These are phyloP conservation scores for Moricandia moricandioides DNA, from an alignment of 345 rosid genomes.

Conservation along the genomic window DNA sequence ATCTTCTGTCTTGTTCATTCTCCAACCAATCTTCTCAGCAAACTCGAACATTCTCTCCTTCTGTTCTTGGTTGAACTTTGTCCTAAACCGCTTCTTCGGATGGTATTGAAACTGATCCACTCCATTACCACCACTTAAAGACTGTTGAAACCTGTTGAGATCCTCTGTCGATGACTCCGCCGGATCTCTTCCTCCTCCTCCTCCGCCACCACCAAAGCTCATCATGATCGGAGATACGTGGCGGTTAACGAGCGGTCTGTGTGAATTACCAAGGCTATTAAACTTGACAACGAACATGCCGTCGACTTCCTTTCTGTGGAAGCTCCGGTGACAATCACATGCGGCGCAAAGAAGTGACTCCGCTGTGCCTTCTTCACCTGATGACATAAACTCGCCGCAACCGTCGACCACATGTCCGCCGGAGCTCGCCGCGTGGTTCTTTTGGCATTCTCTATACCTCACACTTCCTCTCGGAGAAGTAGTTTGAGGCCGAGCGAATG, in stretches of 20 bases:
- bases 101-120: constrained; percentile 25
- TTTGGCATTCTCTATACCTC: constrained; percentile 63
- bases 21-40: constrained; percentile 61
- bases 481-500: constrained; percentile 39
- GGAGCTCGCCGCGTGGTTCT: constrained; percentile 69
- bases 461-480: constrained; percentile 21
- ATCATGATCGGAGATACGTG: constrained; percentile 53
- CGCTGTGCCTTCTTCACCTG: constrained; percentile 57
- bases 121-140: constrained; percentile 15
- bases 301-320: constrained; percentile 58
- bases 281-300: constrained; percentile 37
- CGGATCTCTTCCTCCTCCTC: constrained; percentile 19
- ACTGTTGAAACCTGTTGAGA: constrained; percentile 44
- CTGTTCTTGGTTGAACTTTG: constrained; percentile 67
- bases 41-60: constrained; percentile 60
- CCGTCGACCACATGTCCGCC: constrained; percentile 73
- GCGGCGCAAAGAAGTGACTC: constrained; percentile 61
- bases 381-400: constrained; percentile 80
- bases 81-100: constrained; percentile 58
- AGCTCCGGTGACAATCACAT: constrained; percentile 74
- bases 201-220: constrained; percentile 57
- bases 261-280: constrained; percentile 22
- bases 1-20: constrained; percentile 52
- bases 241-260: constrained; percentile 13
- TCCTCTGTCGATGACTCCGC: constrained; percentile 45